Conservation (phyloP, 1,139 yeast species). For the Torulaspora pretoriensis region DNA sequence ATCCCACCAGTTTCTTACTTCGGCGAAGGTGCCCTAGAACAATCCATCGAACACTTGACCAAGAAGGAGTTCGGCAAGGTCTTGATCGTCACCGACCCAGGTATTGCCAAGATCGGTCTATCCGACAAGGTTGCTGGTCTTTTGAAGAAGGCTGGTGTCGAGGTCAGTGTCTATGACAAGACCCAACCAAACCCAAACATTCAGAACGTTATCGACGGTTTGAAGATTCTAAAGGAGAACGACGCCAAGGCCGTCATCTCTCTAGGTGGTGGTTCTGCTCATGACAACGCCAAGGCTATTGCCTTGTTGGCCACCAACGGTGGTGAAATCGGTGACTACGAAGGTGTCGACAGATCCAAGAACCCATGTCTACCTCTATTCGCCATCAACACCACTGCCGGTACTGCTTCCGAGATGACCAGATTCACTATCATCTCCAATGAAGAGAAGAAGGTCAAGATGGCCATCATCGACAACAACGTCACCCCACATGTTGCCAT, state of each 20-base stretch:
- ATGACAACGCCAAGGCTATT: slow-evolving; percentile 25
- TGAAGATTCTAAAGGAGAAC: slow-evolving; percentile 17
- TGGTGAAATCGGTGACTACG: slow-evolving; percentile 24
- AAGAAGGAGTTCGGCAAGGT: slow-evolving; percentile 17
- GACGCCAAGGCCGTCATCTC: slow-evolving; percentile 21
- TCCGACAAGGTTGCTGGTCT: slow-evolving; percentile 18
- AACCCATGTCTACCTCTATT: slow-evolving; percentile 36
- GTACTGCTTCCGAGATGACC: slow-evolving; percentile 46
- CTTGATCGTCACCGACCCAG: slow-evolving; percentile 24
- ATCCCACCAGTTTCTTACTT: slow-evolving; percentile 23
- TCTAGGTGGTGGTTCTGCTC: slow-evolving; percentile 27
- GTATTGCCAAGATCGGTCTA: slow-evolving; percentile 23
- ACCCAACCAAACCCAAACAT: slow-evolving; percentile 25
- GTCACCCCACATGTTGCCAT: slow-evolving; percentile 24
- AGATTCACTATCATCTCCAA: slow-evolving; percentile 33
- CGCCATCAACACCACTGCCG: slow-evolving; percentile 45
- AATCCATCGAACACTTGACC: slow-evolving; percentile 18
- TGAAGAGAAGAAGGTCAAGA: slow-evolving; percentile 21
- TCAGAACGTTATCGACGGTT: slow-evolving; percentile 20
- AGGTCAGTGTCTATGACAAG: slow-evolving; percentile 20
- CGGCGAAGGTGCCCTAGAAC: slow-evolving; percentile 25
- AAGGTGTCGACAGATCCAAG: slow-evolving; percentile 23
- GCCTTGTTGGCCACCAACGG: slow-evolving; percentile 26
- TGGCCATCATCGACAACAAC: slow-evolving; percentile 26
- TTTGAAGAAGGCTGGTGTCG: slow-evolving; percentile 15